These are phyloP conservation scores for Lentinus brumalis DNA, from an alignment of 768 basidiomycete genomes.

Conservation along the genomic window DNA sequence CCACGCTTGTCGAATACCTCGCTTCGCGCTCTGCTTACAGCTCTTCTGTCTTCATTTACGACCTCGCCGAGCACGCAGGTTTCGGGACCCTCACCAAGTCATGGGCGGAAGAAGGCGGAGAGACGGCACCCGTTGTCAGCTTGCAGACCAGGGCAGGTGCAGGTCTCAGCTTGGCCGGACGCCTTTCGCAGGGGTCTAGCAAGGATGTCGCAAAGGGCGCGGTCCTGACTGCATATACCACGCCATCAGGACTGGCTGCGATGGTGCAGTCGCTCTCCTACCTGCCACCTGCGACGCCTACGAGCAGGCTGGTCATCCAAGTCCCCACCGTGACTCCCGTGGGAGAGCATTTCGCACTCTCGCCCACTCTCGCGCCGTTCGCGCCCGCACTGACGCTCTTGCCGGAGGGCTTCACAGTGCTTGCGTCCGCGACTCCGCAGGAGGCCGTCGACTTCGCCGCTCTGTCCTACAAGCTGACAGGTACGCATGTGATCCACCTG, in stretches of 20 bases:
- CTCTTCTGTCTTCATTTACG: constrained; percentile 78
- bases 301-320: constrained; percentile 78
- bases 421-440: constrained; percentile 83
- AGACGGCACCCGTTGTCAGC: constrained; percentile 57
- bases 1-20: constrained; percentile 67
- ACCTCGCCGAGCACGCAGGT: constrained; percentile 82
- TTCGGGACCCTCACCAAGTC: constrained; percentile 74
- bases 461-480: constrained; percentile 69
- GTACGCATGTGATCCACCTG: constrained; percentile 79
- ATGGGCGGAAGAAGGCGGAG: constrained; percentile 49
- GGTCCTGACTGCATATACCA: constrained; percentile 77
- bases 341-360: constrained; percentile 67
- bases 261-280: constrained; percentile 81
- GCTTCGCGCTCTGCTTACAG: constrained; percentile 56
- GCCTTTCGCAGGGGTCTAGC: constrained; percentile 79
- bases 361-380: constrained; percentile 75
- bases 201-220: constrained; percentile 60
- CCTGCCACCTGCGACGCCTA: constrained; percentile 62
- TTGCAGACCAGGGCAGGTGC: constrained; percentile 87
- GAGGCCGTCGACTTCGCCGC: constrained; percentile 79
- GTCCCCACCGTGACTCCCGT: constrained; percentile 73
- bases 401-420: constrained; percentile 65
- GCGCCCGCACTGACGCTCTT: constrained; percentile 60
- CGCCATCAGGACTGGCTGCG: constrained; percentile 77
- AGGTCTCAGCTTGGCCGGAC: constrained; percentile 75